Base-by-base conservation (phyloP, 2,329 filamentous ascomycete genomes). In the Colletotrichum sp. region DNA sequence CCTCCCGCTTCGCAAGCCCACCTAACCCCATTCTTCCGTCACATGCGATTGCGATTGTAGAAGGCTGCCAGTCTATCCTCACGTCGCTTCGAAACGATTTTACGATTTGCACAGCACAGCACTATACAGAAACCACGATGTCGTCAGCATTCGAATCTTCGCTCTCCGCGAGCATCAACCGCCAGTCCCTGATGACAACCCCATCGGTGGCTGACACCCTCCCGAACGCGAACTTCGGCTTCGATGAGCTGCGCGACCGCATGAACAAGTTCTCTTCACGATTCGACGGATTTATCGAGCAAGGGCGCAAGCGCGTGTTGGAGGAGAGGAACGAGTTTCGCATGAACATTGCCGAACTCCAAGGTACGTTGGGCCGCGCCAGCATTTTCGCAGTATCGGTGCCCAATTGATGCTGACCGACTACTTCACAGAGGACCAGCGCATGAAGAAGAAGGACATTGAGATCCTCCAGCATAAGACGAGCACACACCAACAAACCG, bases 241-340 rank as follows among this genome's bases (percentile, higher is more conserved):
- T 99, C 84, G 96, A 99, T 80, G 95, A 98, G 80, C 87, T 99
- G 82, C 96, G 96, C 85, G 95, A 96, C 81, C 94, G 96, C 85
- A 99, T 99, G 97, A 91, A 93, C 70, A 95, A 94, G 78, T 99
- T 99, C 84, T 98, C 94, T 0, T 90, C 92, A 10, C 94, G 92
- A 80, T 99, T 99, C 80, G 97, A 99, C 83, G 93, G 93, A 0
- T 99, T 98, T 80, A 98, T 99, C 78, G 96, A 98, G 82, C 93
- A 95, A 78, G 96, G 96, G 0, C 91, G 96, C 66, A 98, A 98
- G 85, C 92, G 95, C 69, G 95, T 99, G 0, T 85, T 99, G 9
- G 96, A 98, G 81, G 96, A 99, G 87, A 92, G 96, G 82, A 99
- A 98, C 82, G 94, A 98, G 77, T 99, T 98, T 82, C 94, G 94